Evolutionary conservation across 345 rosid genomes (phyloP), one percentile per base, ranked within the genome.

Genomic region (Physaria fendleri): DNA sequence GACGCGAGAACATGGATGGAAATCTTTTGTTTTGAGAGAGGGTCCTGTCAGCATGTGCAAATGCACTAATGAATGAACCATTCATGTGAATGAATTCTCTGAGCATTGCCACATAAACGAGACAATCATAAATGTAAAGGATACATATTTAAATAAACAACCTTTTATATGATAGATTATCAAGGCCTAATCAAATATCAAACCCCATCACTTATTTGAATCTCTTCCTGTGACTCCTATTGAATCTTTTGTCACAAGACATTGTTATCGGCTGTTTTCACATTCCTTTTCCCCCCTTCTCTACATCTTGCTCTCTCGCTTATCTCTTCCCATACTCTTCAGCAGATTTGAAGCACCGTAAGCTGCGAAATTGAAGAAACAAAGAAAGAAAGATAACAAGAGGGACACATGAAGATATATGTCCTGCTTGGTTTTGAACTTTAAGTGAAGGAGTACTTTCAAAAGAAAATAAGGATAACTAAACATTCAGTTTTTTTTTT

Each of bases 41-140:
- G 8, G 23, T 29, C 24, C 38, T 10, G 1, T 23, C 32, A 27
- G 16, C 55, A 16, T 49, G 12, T 28, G 38, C 20, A n/a, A 16
- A 25, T n/a, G n/a, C n/a, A n/a, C n/a, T n/a, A n/a, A n/a, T n/a
- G n/a, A n/a, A n/a, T n/a, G n/a, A n/a, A n/a, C n/a, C n/a, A n/a
- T 62, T 16, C 21, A 8, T 48, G 56, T 17, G 58, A 49, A 39
- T 20, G 5, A 49, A n/a, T 15, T 64, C 42, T 52, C 4, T 42
- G 12, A 23, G 23, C 44, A 33, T 33, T 46, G 32, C 12, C 22
- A 22, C 33, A 32, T 56, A 47, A 39, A 30, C 27, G 12, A 4
- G n/a, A 47, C 44, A 40, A 25, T 65, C 40, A 38, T 56, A 39
- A 58, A 41, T 67, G 32, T n/a, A 58, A 58, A 4, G 18, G 4